Base-by-base conservation (phyloP, 768 basidiomycete genomes). In the Collybiopsis luxurians region DNA sequence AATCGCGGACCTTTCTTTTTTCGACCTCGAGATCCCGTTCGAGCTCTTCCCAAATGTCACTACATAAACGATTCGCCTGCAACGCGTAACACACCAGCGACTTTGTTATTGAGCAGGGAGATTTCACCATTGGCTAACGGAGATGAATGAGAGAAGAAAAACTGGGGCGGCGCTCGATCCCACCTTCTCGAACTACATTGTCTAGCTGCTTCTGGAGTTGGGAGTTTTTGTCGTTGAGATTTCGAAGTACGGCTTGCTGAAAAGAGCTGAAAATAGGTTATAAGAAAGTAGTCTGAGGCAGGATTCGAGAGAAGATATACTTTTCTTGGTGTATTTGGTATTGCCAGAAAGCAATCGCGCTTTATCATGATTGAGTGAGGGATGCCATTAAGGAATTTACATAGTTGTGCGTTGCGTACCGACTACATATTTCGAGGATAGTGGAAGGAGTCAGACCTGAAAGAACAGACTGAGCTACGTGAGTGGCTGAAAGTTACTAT, bases 321-420 rank as follows among this genome's bases (percentile, higher is more conserved):
- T 82, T 85, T 74, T 94, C 92, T 70, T 94, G 92, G 60, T 90
- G 89, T 50, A 86, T 81, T 64, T 94, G 92, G 68, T 94, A 94
- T 68, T 92, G 89, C 92, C 92, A 94, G 68, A 94, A 94, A 3
- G 91, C 89, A 56, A 93, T 81, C 3, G 92, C 90, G 21, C 90
- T 91, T 30, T 49, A 59, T 60, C 31, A 45, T 49, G 31, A 44
- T 21, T 44, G 43, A 56, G 19, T 36, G 28, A 52, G 46, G 39
- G 27, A 31, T 59, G 17, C 11, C 38, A 24, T 46, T 12, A 15
- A 19, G 52, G 28, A 15, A 30, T 48, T 57, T 44, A 21, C 43
- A 17, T 43, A 17, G 17, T 27, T 15, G 23, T 66, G 4, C 10
- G 19, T 17, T 7, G 27, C 74, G 19, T 54, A 86, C 89, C 92